Base-by-base conservation (phyloP, 2,329 filamentous ascomycete genomes). In the Tolypocladium sp. region DNA sequence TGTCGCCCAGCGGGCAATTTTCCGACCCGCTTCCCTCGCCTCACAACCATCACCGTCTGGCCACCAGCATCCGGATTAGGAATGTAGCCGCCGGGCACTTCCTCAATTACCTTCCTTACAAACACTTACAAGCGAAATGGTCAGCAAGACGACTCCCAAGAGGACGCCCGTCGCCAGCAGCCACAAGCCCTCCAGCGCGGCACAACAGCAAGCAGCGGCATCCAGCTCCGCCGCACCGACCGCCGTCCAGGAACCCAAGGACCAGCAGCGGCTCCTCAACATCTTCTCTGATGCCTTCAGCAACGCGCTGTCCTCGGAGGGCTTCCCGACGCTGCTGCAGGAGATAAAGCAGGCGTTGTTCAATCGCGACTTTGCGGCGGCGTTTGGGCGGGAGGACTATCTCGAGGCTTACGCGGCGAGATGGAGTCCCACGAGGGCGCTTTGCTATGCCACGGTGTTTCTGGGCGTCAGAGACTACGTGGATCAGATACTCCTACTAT, bases 381-480 rank as follows among this genome's bases (percentile, higher is more conserved):
- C 93, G 0, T 99, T 97, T 74, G 86, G 85, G 0, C 80, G 79
- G 53, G 80, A 84, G 58, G 84, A 88, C 52, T 83, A 88, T 66
- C 80, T 97, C 22, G 84, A 89, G 61, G 90, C 89, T 12, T 99
- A 99, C 76, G 91, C 91, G 10, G 84, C 91, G 58, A 79, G 94
- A 66, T 99, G 93, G 92, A 96, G 92, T 73, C 90, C 93, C 2
- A 89, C 89, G 57, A 81, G 94, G 57, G 89, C 92, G 0, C 76
- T 97, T 57, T 91, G 88, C 63, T 97, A 97, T 74, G 78, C 85
- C n/a, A 69, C 74, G 3, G 73, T 86, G n/a, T 71, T 88, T 42
- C 60, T 72, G 55, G 68, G 67, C 9, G 68, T 83, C 15, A 61
- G 63, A 12, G 60, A 63, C 1, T 64, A 78, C 35, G 62, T 79